These are phyloP conservation scores for Cordyceps farinosa DNA, from an alignment of 2,329 filamentous ascomycete genomes.

Conservation along the genomic window DNA sequence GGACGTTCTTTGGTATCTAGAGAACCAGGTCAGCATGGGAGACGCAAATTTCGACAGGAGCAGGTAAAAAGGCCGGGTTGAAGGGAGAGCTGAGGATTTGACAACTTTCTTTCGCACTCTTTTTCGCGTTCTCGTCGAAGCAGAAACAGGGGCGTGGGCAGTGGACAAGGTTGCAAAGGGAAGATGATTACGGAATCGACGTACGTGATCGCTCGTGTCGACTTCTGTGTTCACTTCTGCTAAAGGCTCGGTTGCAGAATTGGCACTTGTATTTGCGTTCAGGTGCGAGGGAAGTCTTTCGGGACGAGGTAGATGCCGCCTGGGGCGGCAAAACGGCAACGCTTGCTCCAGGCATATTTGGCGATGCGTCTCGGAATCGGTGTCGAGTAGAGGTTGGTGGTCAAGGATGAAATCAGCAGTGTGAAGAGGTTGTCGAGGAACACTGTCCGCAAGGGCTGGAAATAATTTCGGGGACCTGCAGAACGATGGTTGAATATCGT, in stretches of 20 bases:
- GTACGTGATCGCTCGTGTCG: constrained; percentile 97
- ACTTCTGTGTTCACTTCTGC: constrained; percentile 93
- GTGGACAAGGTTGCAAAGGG: constrained; percentile 11
- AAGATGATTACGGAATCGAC: constrained; percentile 39
- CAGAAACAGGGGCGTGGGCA: not conserved
- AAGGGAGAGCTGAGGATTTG: not conserved
- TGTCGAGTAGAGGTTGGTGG: constrained; percentile 1
- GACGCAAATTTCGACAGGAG: no score
- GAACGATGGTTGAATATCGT: constrained; percentile 60
- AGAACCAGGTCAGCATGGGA: constrained; percentile 10
- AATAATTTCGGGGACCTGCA: constrained; percentile 29
- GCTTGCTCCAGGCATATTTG: constrained; percentile 66
- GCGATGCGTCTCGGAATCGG: constrained; percentile 4
- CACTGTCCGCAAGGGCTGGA: constrained; percentile 16
- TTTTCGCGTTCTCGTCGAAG: not conserved
- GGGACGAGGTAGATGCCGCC: constrained; percentile 65
- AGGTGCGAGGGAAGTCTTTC: constrained; percentile 73
- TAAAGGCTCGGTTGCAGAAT: constrained; percentile 97
- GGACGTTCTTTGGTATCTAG: constrained; percentile 97
- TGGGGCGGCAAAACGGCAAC: constrained; percentile 62
- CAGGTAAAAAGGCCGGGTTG: not conserved
- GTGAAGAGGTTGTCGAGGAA: constrained; percentile 19
- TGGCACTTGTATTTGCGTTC: constrained; percentile 99
- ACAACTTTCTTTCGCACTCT: not conserved
- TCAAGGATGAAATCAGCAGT: constrained; percentile 12